Evolutionary conservation across 352 stramenopile species (phyloP), one percentile per base, ranked within the genome.

Genomic region (Thraustochytrium aureum): DNA sequence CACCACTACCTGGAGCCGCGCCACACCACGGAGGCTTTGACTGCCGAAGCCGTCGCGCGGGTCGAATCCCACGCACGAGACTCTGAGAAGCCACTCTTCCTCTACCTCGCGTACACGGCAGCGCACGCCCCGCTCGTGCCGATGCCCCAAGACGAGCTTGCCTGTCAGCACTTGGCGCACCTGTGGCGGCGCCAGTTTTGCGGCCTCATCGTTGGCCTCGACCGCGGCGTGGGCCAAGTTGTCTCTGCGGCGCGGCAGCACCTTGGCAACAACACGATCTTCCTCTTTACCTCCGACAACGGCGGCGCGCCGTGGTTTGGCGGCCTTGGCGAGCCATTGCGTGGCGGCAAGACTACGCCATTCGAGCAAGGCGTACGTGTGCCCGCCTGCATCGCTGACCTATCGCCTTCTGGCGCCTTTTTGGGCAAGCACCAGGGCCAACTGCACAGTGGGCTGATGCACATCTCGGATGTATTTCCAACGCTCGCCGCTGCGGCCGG

Each of bases 71-170:
- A 72, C 41, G 62, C 38, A 10, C 62, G 33, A 22, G 41, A 59
- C 39, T 12, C 43, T 72, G 72, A 45, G 61, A 54, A 4, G 47
- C 74, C 74, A 7, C 42, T 84, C 6, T 84, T 84, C 32, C 72
- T 84, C 7, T 83, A 83, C 39, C 72, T 84, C 30, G 61, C 79
- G 30, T 67, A 72, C 42, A 69, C 82, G 54, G 72, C 79, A 0
- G 61, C 75, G 22, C 79, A 84, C 45, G 56, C 64, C 26, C 62
- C 62, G 0, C 60, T 76, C 22, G 72, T 67, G 4, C 45, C 75
- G 17, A 41, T 61, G 4, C 61, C 54, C 5, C 54, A 37, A 5
- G 79, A 59, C 14, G 62, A 72, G 32, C 62, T 41, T 5, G 52
- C 52, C 62, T 5, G 32, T 5, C 22, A 61, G 20, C 62, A 41